phyloP scores from a whole-genome alignment of 202 grass and related monocot species.

The Musa balbisiana region DNA sequence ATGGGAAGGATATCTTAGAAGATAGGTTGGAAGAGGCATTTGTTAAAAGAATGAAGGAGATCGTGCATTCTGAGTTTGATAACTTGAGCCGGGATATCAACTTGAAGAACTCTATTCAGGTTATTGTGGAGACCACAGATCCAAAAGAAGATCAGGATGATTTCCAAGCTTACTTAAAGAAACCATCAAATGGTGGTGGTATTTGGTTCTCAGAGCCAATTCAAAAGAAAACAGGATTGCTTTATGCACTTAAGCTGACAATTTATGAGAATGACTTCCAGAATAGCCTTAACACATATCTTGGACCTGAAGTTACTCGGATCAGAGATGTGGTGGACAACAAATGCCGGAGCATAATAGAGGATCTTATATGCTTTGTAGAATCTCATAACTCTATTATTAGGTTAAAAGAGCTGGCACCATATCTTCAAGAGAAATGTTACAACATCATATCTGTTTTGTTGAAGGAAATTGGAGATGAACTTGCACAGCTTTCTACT shows the following conservation, averaged over 20 bases:
- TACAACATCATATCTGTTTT: constrained; percentile 52
- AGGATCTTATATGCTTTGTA: constrained; percentile 84
- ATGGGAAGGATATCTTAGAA: constrained; percentile 82
- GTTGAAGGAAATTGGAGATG: constrained; percentile 69
- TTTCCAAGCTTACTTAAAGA: constrained; percentile 51
- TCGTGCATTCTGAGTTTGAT: constrained; percentile 70
- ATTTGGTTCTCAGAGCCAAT: constrained; percentile 96
- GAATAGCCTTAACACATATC: constrained; percentile 65
- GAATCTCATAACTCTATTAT: constrained; percentile 79
- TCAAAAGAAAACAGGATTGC: constrained; percentile 72
- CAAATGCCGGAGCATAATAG: constrained; percentile 85
- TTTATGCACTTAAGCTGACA: constrained; percentile 69
- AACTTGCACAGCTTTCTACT: constrained; percentile 59
- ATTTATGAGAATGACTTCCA: constrained; percentile 88
- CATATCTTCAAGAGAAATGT: constrained; percentile 90
- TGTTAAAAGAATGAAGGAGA: constrained; percentile 68
- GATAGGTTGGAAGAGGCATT: constrained; percentile 80
- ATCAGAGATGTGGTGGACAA: constrained; percentile 80
- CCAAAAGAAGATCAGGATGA: constrained; percentile 43
- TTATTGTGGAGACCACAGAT: constrained; percentile 38
- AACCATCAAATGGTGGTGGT: constrained; percentile 40
- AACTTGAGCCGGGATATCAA: constrained; percentile 49
- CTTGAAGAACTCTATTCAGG: constrained; percentile 54
- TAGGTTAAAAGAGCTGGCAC: constrained; percentile 83
- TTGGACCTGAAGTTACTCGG: constrained; percentile 66